Evolutionary conservation across 2,329 filamentous ascomycete species (phyloP).

Genomic region (Tolypocladium ovalisporum): DNA sequence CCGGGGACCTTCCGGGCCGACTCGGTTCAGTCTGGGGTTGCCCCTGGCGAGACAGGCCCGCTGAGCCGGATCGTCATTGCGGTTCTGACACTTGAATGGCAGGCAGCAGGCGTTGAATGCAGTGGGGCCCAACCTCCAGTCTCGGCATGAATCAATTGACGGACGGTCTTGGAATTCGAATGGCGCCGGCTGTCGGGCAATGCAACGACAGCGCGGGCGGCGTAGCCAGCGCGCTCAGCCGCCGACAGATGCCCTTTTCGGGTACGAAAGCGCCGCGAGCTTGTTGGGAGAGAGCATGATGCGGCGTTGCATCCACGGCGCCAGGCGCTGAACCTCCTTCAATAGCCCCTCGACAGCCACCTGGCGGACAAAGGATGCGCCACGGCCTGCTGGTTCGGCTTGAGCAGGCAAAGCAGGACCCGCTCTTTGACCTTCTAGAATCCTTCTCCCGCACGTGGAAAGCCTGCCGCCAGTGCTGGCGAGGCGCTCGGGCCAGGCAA

Average conservation of each 20-base stretch:
- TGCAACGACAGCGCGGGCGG: background rate
- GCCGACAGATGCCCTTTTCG: background rate
- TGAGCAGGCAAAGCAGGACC: background rate
- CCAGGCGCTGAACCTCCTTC: background rate
- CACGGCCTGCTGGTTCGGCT: background rate
- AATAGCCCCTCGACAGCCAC: background rate
- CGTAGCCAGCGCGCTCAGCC: background rate
- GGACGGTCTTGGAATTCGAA: no score
- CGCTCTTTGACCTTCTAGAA: conserved; percentile 10
- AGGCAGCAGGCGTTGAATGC: background rate
- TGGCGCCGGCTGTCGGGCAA: background rate
- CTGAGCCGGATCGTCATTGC: background rate
- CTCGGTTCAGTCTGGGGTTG: background rate
- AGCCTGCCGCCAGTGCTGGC: background rate
- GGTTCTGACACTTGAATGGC: background rate
- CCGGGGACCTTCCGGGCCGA: background rate
- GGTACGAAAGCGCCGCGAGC: background rate
- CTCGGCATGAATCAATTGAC: background rate
- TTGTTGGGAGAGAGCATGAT: background rate
- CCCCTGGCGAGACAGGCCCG: background rate
- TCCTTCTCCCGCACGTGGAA: conserved; percentile 12
- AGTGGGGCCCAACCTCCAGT: background rate
- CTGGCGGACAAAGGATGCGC: background rate
- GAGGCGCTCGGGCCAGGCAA: background rate
- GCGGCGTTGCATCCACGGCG: background rate